Base-by-base conservation (phyloP, 169 alveolate species). In the Eimeria maxima region DNA sequence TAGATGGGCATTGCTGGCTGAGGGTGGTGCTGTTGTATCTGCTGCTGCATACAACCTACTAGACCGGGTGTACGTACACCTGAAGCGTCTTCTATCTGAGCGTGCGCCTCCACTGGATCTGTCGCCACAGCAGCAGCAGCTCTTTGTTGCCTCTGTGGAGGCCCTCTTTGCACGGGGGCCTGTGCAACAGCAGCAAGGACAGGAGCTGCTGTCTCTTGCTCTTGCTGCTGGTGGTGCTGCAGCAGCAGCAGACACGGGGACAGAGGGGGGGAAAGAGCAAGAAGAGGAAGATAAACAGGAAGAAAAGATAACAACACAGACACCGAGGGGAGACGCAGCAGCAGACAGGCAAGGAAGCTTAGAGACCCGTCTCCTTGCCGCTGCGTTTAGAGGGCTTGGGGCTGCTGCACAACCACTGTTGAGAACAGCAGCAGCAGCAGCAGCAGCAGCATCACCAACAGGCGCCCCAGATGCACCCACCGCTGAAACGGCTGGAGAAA, bases 121-220 rank as follows among this genome's bases (percentile, higher is more conserved):
- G 27, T 76, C 87, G 38, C 65, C 20, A 38, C 87, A 76, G 65
- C 87, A 76, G 87, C 65, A 76, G 87, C 87, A 24, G 87, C 87
- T 76, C 2, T 63, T 76, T 45, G 60, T 22, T 38, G 87, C 87
- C 50, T 10, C 87, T 18, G 63, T 45, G 5, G 60, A 76, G 87
- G 60, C 87, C 63, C 55, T 76, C 29, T 76, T 18, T 24, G 63
- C 42, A 10, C 3, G 27, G 22, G 60, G 55, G 22, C 42, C 33
- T 38, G 29, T 13, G 87, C 87, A 76, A 44, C 87, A 76, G 87
- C 55, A 38, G 63, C 87, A 76, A 33, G 87, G 87, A 1, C 65
- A 45, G 60, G 87, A 76, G 33, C 60, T 76, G 87, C 65, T 76
- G 27, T 13, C 87, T 4, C 87, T 76, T 38, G 69, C 69, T 16